phyloP scores from a whole-genome alignment of 768 basidiomycete species.

The Suillus sp. region DNA sequence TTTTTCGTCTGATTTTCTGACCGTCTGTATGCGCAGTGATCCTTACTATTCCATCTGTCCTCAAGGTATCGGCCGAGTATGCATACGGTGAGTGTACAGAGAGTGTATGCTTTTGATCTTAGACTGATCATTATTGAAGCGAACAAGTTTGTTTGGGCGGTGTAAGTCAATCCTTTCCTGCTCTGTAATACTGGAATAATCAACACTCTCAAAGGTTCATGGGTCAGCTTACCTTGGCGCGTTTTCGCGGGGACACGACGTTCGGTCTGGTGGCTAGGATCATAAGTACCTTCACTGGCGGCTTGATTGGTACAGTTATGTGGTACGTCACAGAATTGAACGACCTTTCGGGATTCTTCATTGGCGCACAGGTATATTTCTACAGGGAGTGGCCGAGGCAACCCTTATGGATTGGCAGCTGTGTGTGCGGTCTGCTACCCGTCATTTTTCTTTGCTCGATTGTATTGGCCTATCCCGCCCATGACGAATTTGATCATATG shows the following conservation, averaged over 20 bases:
- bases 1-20: not conserved
- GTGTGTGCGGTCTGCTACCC: slow-evolving; percentile 72
- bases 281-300: slow-evolving; percentile 65
- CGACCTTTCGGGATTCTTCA: not conserved
- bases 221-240: slow-evolving; percentile 70
- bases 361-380: slow-evolving; percentile 62
- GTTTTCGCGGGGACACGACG: slow-evolving; percentile 76
- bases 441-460: slow-evolving; percentile 65
- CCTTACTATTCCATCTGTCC: slow-evolving; percentile 59
- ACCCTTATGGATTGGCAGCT: slow-evolving; percentile 69
- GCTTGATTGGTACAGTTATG: slow-evolving; percentile 60
- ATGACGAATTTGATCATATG: slow-evolving; percentile 74
- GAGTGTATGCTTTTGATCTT: slow-evolving; percentile 23
- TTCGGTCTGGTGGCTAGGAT: slow-evolving; percentile 66
- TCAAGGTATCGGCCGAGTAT: slow-evolving; percentile 54
- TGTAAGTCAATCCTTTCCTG: slow-evolving; percentile 43
- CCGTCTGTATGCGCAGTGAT: slow-evolving; percentile 41
- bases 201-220: slow-evolving; percentile 51
- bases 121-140: slow-evolving; percentile 36
- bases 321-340: slow-evolving; percentile 48
- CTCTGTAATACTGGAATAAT: not conserved
- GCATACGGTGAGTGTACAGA: slow-evolving; percentile 52
- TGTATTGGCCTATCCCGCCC: slow-evolving; percentile 74
- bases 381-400: slow-evolving; percentile 58
- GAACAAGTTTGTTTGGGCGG: slow-evolving; percentile 70